A percentile compares a stretch with the other conserved stretches of the same genome.
Conservation (phyloP, 768 basidiomycete genomes). For the Termitomyces sp. region DNA sequence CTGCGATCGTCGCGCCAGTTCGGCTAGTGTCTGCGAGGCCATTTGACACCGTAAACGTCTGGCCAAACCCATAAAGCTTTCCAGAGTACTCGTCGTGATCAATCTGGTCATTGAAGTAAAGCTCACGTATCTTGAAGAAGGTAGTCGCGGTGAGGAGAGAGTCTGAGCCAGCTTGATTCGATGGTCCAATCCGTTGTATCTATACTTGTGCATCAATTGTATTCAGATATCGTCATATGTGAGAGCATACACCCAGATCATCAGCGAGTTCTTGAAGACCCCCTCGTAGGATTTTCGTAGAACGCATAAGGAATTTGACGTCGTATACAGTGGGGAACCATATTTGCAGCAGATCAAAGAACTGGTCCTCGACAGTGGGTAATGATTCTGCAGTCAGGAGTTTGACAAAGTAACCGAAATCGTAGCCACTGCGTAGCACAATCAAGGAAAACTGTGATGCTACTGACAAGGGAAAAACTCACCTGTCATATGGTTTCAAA, state of each 20-base stretch:
- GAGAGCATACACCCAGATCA: conserved; percentile 77
- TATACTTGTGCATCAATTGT: conserved; percentile 24
- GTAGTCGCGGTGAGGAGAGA: conserved; percentile 89
- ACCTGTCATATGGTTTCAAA: not conserved
- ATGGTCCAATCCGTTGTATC: conserved; percentile 86
- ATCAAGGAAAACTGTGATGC: not conserved
- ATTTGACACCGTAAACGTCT: conserved; percentile 68
- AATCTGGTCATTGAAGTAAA: conserved; percentile 88
- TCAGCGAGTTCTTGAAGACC: conserved; percentile 94
- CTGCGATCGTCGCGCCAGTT: conserved; percentile 78
- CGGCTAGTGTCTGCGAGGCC: conserved; percentile 63
- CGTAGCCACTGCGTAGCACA: conserved; percentile 75
- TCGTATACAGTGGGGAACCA: conserved; percentile 99
- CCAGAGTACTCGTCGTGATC: conserved; percentile 82
- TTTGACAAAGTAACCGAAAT: conserved; percentile 98
- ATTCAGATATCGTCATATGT: conserved; percentile 15
- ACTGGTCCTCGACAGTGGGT: conserved; percentile 84
- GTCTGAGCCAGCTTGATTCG: conserved; percentile 98
- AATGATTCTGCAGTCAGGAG: conserved; percentile 83
- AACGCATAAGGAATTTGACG: conserved; percentile 95
- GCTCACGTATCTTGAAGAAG: conserved; percentile 93
- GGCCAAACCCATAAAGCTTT: conserved; percentile 80
- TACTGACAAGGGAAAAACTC: not conserved
- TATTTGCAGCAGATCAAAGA: conserved; percentile 80
- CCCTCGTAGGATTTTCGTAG: conserved; percentile 82